Conservation (phyloP, 1,284 basidiomycete species). For the Ceratobasidium sp. region DNA sequence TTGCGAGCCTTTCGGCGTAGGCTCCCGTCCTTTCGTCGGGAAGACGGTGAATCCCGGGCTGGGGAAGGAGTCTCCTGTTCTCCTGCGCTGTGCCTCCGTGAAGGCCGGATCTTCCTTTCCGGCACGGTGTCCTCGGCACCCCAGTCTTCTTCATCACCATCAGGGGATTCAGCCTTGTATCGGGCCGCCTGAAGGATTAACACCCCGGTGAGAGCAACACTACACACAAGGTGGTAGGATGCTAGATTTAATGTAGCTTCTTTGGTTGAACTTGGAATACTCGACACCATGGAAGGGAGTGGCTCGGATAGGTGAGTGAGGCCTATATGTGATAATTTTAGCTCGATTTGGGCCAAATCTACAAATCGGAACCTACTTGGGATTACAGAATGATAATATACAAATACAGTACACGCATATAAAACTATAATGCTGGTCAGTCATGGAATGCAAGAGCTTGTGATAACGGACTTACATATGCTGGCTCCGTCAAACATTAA, state of each 20-base stretch:
- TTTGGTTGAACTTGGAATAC: slow-evolving; percentile 50
- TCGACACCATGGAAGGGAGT: slow-evolving; percentile 46
- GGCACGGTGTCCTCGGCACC: slow-evolving; percentile 25
- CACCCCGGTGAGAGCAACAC: slow-evolving; percentile 79
- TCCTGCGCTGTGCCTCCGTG: slow-evolving; percentile 30
- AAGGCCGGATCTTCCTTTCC: slow-evolving; percentile 22
- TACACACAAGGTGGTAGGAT: slow-evolving; percentile 78
- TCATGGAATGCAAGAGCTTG: slow-evolving; percentile 31
- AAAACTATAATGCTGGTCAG: slow-evolving; percentile 59
- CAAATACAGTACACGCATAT: slow-evolving; percentile 66
- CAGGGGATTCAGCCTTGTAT: slow-evolving; percentile 63
- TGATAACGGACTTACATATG: slow-evolving; percentile 62
- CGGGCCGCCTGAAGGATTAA: slow-evolving; percentile 76
- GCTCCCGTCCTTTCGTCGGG: slow-evolving; percentile 19
- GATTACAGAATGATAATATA: slow-evolving; percentile 73
- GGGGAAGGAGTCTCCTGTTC: slow-evolving; percentile 9
- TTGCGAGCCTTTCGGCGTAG: slow-evolving; percentile 32
- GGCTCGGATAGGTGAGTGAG: slow-evolving; percentile 40
- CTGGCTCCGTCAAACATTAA: slow-evolving; percentile 86
- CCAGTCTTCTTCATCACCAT: slow-evolving; percentile 61
- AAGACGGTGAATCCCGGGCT: background rate
- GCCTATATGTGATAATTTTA: slow-evolving; percentile 19
- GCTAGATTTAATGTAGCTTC: slow-evolving; percentile 59
- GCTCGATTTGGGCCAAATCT: slow-evolving; percentile 51
- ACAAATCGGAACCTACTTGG: slow-evolving; percentile 67